phyloP scores from a whole-genome alignment of 805 yeast genomes.

The Saccharomyces paradoxus region DNA sequence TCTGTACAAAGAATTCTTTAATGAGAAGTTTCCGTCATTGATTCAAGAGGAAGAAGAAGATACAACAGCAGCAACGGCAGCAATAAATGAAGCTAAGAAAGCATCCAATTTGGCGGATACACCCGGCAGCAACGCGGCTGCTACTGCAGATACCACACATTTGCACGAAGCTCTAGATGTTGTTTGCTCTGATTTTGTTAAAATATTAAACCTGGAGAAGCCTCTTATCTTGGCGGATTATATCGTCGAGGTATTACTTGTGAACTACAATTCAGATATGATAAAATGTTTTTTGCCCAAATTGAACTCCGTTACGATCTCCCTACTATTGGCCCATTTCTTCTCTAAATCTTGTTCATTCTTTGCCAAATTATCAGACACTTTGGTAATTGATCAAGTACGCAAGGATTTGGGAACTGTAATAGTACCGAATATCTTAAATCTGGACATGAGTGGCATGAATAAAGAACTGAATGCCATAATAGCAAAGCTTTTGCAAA shows the following conservation, averaged over 20 bases:
- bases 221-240: constrained; percentile 22
- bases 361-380: constrained; percentile 22
- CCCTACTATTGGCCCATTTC: constrained; percentile 19
- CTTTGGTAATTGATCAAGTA: constrained; percentile 24
- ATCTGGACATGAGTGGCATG: constrained; percentile 5
- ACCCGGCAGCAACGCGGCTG: neutral
- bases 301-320: constrained; percentile 11
- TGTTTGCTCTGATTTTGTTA: constrained; percentile 16
- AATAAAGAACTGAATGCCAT: constrained; percentile 19
- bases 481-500: constrained; percentile 22
- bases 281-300: constrained; percentile 20
- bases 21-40: constrained; percentile 18
- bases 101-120: neutral
- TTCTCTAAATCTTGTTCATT: constrained; percentile 22
- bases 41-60: constrained; percentile 11
- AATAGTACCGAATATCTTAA: constrained; percentile 21
- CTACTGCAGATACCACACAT: constrained; percentile 3
- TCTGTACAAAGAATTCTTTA: constrained; percentile 28
- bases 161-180: neutral
- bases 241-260: constrained; percentile 23
- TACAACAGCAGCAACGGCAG: neutral
- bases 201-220: constrained; percentile 14
- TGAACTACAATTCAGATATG: constrained; percentile 24
- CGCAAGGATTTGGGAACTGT: constrained; percentile 16
- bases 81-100: constrained; percentile 6